A percentile compares a stretch with the other conserved stretches of the same genome.
phyloP scores from a whole-genome alignment of 1,284 basidiomycete genomes.

The Ceratobasidium sp. region DNA sequence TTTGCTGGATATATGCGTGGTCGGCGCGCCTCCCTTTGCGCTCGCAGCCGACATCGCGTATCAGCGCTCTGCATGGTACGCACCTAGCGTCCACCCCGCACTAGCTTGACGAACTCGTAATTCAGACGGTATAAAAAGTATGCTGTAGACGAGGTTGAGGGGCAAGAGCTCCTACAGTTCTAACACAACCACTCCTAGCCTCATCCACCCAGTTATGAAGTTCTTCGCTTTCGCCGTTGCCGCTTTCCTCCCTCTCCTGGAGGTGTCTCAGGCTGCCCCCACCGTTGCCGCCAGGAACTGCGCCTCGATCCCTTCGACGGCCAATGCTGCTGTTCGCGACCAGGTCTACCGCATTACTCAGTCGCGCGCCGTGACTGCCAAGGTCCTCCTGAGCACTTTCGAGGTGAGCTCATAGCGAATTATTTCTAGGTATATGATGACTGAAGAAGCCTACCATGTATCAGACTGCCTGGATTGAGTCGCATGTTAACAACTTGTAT shows the following conservation, averaged over 20 bases:
- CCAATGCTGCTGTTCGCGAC: slow-evolving; percentile 29
- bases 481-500: slow-evolving; percentile 40
- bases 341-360: slow-evolving; percentile 38
- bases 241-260: slow-evolving; percentile 12
- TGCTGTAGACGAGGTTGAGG: not conserved
- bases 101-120: not conserved
- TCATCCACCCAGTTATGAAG: slow-evolving; percentile 4
- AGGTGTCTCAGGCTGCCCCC: slow-evolving; percentile 30
- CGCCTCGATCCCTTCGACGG: slow-evolving; percentile 24
- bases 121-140: slow-evolving; percentile 17
- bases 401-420: not conserved
- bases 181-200: not conserved
- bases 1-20: slow-evolving; percentile 19
- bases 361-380: slow-evolving; percentile 29
- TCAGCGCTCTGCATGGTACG: slow-evolving; percentile 14
- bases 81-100: not conserved
- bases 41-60: slow-evolving; percentile 34
- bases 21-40: not conserved
- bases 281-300: slow-evolving; percentile 14
- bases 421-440: not conserved
- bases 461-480: slow-evolving; percentile 39
- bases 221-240: slow-evolving; percentile 20
- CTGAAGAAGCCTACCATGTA: not conserved
- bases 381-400: slow-evolving; percentile 31
- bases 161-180: not conserved